phyloP scores from a whole-genome alignment of 2,329 filamentous ascomycete species.

The Aureobasidium lini region DNA sequence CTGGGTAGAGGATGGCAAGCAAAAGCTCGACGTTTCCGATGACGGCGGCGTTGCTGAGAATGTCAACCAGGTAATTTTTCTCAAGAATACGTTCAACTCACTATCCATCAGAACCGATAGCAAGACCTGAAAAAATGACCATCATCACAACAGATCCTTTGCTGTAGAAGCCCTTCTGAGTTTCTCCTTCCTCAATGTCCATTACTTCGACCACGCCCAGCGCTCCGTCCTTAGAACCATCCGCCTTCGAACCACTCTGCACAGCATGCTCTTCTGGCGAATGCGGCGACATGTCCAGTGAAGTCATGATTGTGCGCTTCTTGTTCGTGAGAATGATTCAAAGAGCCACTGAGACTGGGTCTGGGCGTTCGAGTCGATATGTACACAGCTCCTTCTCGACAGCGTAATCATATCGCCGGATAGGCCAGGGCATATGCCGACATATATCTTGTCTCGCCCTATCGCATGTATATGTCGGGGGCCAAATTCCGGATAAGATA shows the following conservation, averaged over 20 bases:
- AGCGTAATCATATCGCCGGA: background rate
- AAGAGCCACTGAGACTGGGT: background rate
- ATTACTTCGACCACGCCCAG: slow-evolving; percentile 1
- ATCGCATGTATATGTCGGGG: no score
- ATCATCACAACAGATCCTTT: slow-evolving; percentile 28
- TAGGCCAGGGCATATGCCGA: background rate
- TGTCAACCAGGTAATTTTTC: background rate
- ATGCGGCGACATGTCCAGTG: background rate
- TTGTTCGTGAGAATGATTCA: background rate
- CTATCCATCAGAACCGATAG: slow-evolving; percentile 30
- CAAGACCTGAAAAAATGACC: slow-evolving; percentile 29
- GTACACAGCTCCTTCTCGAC: background rate
- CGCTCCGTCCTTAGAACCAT: background rate
- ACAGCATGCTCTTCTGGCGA: background rate
- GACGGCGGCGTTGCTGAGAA: slow-evolving; percentile 25
- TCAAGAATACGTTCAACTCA: background rate
- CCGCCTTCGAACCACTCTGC: background rate
- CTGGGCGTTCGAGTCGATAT: background rate
- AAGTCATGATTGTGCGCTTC: background rate
- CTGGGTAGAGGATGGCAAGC: slow-evolving; percentile 27
- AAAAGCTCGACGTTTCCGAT: slow-evolving; percentile 29
- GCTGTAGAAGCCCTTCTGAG: slow-evolving; percentile 19
- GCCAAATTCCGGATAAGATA: no score
- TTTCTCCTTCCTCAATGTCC: slow-evolving; percentile 19
- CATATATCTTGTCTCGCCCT: no score